Evolutionary conservation across 805 yeast genomes (phyloP).

Genomic region (Yarrowia osloensis): DNA sequence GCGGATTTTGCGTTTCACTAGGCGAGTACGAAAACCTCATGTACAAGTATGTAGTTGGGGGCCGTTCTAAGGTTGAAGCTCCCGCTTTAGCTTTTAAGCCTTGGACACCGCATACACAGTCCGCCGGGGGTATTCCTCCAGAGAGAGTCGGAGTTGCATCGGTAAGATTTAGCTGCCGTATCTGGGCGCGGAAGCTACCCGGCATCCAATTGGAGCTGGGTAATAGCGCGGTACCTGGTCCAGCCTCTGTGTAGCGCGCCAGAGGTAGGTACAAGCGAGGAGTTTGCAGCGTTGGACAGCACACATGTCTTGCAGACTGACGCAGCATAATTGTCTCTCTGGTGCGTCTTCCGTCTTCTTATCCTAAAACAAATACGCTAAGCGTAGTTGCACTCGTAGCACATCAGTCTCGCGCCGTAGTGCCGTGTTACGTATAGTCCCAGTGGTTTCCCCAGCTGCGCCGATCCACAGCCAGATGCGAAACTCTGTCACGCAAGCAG

Average conservation of each 20-base stretch:
- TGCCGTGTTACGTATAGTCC: background rate
- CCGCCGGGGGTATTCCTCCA: constrained; percentile 13
- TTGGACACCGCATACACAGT: background rate
- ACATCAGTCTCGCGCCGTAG: too few relatives aligned
- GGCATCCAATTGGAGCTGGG: background rate
- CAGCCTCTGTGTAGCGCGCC: too few relatives aligned
- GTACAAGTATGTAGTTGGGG: too few relatives aligned
- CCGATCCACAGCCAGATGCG: background rate
- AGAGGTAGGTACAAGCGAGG: background rate
- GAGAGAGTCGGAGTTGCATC: background rate
- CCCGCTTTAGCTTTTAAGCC: background rate
- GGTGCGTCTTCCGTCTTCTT: too few relatives aligned
- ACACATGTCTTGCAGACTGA: too few relatives aligned
- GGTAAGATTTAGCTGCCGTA: background rate
- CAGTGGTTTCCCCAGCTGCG: constrained; percentile 8
- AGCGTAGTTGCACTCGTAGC: too few relatives aligned
- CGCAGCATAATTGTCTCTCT: too few relatives aligned
- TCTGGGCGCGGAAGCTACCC: background rate
- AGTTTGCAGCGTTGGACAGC: background rate
- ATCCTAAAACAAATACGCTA: too few relatives aligned
- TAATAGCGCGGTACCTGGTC: background rate
- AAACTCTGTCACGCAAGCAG: constrained; percentile 9
- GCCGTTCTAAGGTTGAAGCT: background rate
- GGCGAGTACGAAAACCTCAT: constrained; percentile 2
- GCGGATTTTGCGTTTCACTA: too few relatives aligned